Evolutionary conservation across 306 rosid species (phyloP), one percentile per base, ranked within the genome.

Genomic region (Trichosanthes truncata): DNA sequence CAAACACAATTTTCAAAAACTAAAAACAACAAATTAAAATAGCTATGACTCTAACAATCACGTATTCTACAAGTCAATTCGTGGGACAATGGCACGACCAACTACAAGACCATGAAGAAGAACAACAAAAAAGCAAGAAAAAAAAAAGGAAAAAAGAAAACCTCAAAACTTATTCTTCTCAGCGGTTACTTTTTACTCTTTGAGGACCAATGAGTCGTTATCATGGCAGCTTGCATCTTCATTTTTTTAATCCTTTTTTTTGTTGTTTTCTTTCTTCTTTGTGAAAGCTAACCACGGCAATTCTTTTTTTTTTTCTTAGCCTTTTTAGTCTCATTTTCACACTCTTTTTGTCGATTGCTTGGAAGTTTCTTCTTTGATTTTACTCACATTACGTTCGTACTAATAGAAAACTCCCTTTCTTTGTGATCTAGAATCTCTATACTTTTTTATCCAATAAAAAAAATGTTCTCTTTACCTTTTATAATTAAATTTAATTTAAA

Each of bases 171-270:
- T 66, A 33, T 35, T 66, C 1, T 35, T 66, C 48, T 0, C 14
- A 31, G 6, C 48, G 6, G 26, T 66, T 66, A 4, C 14, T 2
- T 31, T 63, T 17, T 20, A 33, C 14, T 15, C 48, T 33, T 17
- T 1, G 48, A 65, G 73, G 73, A 35, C 48, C 53, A 69, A 69
- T 13, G 76, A n/a, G 76, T 41, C 76, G 1, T 69, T 69, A 43
- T 69, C 35, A 41, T 40, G 76, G 76, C 53, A 40, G 76, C 76
- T 38, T 68, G 51, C 74, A 31, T 7, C 74, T 68, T 41, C n/a
- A 10, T 40, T 41, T 35, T 21, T 15, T 31, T 31, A 60, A 9
- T 67, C 46, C n/a, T n/a, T 38, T 41, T 68, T 20, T 21, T 66
- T 36, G 15, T 36, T 33, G 3, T 31, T 13, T 15, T 40, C 11